Conservation (phyloP, 2,329 filamentous ascomycete species). For the Scorias spongiosa region DNA sequence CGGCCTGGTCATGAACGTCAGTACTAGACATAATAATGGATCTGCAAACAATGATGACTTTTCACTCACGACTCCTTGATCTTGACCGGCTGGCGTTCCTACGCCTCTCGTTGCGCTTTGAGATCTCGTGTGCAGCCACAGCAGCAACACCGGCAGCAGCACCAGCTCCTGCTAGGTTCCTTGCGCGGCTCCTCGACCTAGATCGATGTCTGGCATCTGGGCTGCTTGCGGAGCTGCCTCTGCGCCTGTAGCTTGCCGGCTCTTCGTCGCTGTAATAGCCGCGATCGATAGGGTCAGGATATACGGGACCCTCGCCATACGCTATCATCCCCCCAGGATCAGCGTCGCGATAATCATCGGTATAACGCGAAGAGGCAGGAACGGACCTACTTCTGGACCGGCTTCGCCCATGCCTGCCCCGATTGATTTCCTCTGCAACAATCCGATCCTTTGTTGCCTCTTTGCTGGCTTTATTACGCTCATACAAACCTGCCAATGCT, state of each 20-base stretch:
- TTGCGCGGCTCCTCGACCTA: slow-evolving; percentile 30
- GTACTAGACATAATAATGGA: too few relatives aligned
- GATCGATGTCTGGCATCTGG: slow-evolving; percentile 23
- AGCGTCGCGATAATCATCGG: slow-evolving; percentile 24
- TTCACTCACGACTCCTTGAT: slow-evolving; percentile 34
- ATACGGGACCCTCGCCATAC: slow-evolving; percentile 48
- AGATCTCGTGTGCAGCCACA: slow-evolving; percentile 38
- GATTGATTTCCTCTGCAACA: slow-evolving; percentile 19
- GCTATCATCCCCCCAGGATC: slow-evolving; percentile 42
- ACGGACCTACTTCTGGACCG: slow-evolving; percentile 30
- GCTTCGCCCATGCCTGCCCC: slow-evolving; percentile 15
- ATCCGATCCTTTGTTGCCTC: slow-evolving; percentile 33
- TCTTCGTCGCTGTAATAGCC: slow-evolving; percentile 24
- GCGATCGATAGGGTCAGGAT: slow-evolving; percentile 34
- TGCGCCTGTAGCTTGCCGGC: slow-evolving; percentile 26
- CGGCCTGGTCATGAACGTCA: not conserved
- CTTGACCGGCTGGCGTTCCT: slow-evolving; percentile 11
- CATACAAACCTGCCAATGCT: slow-evolving; percentile 46
- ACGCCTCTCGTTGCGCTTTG: slow-evolving; percentile 40
- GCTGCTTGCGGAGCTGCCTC: slow-evolving; percentile 28
- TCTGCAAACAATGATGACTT: too few relatives aligned
- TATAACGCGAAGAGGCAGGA: slow-evolving; percentile 20
- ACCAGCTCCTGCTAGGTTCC: slow-evolving; percentile 39
- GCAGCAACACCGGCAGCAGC: slow-evolving; percentile 43
- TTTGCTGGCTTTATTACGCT: slow-evolving; percentile 46